Evolutionary conservation across 805 yeast species (phyloP).

Genomic region (Candida methanosorbosa): DNA sequence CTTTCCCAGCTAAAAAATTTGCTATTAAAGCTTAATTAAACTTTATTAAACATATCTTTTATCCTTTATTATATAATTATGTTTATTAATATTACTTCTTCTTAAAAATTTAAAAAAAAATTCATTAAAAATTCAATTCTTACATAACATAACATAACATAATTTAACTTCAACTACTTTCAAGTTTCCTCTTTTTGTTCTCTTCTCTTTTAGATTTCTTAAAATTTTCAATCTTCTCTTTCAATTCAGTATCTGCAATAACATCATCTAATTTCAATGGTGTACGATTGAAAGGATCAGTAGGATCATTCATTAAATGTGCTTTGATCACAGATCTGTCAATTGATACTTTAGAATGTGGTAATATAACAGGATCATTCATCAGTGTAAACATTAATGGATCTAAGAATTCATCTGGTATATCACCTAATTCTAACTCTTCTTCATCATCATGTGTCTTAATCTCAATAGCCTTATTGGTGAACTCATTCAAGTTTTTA

Average conservation of each 20-base stretch:
- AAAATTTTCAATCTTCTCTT: conserved; percentile 50
- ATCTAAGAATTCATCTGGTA: conserved; percentile 94
- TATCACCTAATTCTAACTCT: conserved; percentile 82
- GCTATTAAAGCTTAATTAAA: conserved; percentile 90
- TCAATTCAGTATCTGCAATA: conserved; percentile 65
- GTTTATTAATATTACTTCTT: not conserved
- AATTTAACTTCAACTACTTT: no score
- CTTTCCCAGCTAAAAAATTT: conserved; percentile 97
- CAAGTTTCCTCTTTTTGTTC: conserved; percentile 4
- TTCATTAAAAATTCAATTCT: not conserved
- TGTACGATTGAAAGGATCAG: conserved; percentile 94
- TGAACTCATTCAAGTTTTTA: conserved; percentile 43
- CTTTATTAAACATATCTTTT: not conserved
- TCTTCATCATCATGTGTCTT: conserved; percentile 65
- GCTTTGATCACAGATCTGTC: conserved; percentile 91
- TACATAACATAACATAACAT: no score
- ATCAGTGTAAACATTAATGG: conserved; percentile 93
- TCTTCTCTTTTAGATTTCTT: conserved; percentile 32
- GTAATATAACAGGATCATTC: conserved; percentile 95
- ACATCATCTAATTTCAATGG: conserved; percentile 89
- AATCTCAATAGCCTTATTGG: conserved; percentile 52
- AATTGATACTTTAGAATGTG: conserved; percentile 74
- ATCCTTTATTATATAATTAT: not conserved
- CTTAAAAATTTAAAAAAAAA: not conserved
- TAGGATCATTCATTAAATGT: conserved; percentile 87